phyloP scores from a whole-genome alignment of 441 rosid species.

The Populus trichocarpa region DNA sequence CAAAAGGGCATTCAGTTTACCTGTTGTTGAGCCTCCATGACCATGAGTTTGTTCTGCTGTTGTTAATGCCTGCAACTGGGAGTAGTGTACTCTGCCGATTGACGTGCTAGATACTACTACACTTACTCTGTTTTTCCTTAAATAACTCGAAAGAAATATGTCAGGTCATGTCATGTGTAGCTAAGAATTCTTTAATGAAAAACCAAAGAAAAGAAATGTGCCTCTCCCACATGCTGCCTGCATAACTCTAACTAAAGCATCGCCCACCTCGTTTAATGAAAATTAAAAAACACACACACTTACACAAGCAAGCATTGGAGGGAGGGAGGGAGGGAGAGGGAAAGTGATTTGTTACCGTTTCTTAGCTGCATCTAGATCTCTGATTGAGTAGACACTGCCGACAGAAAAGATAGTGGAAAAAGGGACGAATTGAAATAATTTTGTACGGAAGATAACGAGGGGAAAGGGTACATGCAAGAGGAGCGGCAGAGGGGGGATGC shows the following conservation, averaged over 20 bases:
- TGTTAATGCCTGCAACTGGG: slow-evolving; percentile 10
- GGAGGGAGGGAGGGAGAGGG: not conserved
- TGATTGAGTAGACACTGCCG: slow-evolving; percentile 11
- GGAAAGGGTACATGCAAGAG: not conserved
- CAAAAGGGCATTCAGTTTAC: slow-evolving; percentile 8
- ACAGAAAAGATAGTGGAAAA: slow-evolving; percentile 8
- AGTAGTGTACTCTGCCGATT: not conserved
- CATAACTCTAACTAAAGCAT: not conserved
- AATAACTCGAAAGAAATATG: not conserved
- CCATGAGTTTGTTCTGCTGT: not conserved
- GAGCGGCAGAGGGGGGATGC: not conserved
- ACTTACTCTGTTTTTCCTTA: not conserved
- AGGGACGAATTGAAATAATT: slow-evolving; percentile 11
- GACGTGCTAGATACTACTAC: not conserved
- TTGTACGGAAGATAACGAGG: slow-evolving; percentile 11
- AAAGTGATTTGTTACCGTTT: slow-evolving; percentile 29
- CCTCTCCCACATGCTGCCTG: slow-evolving; percentile 4
- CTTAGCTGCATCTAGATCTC: not conserved
- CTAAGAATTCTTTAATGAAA: not conserved
- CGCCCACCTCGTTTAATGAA: not conserved
- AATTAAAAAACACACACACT: not conserved
- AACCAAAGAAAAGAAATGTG: not conserved
- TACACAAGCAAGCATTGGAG: not conserved
- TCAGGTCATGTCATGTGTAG: not conserved
- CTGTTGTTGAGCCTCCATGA: slow-evolving; percentile 20